Conservation (phyloP, 2,329 filamentous ascomycete genomes). For the Colletotrichum salicis region DNA sequence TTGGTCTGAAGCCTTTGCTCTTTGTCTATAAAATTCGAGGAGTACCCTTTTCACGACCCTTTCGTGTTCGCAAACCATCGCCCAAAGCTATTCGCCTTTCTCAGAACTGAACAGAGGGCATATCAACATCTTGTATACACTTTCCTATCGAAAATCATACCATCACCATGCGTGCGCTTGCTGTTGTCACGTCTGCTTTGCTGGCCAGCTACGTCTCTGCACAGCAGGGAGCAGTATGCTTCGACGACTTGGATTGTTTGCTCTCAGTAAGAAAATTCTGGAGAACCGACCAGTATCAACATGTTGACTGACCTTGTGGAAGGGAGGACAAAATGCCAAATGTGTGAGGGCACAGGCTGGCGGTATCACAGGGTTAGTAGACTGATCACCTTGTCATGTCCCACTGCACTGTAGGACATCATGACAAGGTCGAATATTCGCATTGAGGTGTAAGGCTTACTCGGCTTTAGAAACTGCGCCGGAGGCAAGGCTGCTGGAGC, state of each 20-base stretch:
- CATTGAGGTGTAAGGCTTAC: background rate
- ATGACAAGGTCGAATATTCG: background rate
- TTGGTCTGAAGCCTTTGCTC: background rate
- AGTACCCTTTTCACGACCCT: background rate
- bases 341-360: conserved; percentile 28
- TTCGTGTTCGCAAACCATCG: background rate
- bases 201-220: conserved; percentile 25
- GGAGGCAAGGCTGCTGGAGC: background rate
- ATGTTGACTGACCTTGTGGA: background rate
- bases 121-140: background rate
- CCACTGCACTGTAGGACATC: background rate
- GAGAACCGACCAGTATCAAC: no score
- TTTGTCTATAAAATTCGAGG: conserved; percentile 16
- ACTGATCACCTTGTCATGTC: background rate
- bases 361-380: conserved; percentile 17
- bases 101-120: background rate
- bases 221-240: conserved; percentile 26
- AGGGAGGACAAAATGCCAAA: conserved; percentile 29
- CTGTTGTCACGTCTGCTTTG: conserved; percentile 22
- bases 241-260: conserved; percentile 27
- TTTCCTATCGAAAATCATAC: background rate
- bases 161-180: conserved; percentile 17
- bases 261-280: conserved; percentile 6
- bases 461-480: background rate
- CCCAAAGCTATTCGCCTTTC: background rate